A percentile compares a stretch with the other conserved stretches of the same genome.
Evolutionary conservation across 352 stramenopile genomes (phyloP).

Genomic region (Phytophthora hybrid): DNA sequence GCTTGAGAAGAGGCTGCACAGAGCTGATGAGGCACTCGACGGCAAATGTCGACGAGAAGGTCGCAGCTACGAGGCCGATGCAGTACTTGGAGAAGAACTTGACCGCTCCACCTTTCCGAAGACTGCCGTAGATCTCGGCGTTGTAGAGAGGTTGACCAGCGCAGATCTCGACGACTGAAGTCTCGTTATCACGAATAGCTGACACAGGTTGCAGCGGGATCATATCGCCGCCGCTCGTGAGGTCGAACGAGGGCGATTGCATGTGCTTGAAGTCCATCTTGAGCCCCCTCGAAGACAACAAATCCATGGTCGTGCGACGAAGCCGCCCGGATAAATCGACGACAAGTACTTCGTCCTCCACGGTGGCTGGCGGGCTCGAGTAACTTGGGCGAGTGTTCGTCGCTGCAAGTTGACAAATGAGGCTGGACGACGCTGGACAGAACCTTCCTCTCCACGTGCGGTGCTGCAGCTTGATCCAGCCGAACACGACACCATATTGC

Average conservation of each 20-base stretch:
- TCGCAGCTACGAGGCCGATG: slow-evolving; percentile 48
- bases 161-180: slow-evolving; percentile 16
- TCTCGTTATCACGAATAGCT: slow-evolving; percentile 14
- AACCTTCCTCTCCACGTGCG: neutral
- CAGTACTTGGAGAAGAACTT: slow-evolving; percentile 49
- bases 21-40: slow-evolving; percentile 36
- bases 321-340: slow-evolving; percentile 32
- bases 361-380: neutral
- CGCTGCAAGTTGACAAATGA: slow-evolving; percentile 19
- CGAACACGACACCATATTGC: slow-evolving; percentile 12
- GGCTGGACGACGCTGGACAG: neutral
- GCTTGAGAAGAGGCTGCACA: slow-evolving; percentile 39
- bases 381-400: slow-evolving; percentile 19
- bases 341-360: slow-evolving; percentile 36
- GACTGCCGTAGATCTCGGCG: slow-evolving; percentile 59
- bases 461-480: slow-evolving; percentile 10
- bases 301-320: slow-evolving; percentile 20
- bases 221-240: slow-evolving; percentile 15
- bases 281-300: slow-evolving; percentile 16
- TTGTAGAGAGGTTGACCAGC: slow-evolving; percentile 57
- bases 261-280: slow-evolving; percentile 35
- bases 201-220: neutral
- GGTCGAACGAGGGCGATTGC: slow-evolving; percentile 23
- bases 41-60: slow-evolving; percentile 51
- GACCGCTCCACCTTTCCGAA: slow-evolving; percentile 52